Percentiles rank a stretch among this genome's conserved stretches.
Evolutionary conservation across 1,284 basidiomycete genomes (phyloP).

Genomic region (Fistulinella cinereoalba): DNA sequence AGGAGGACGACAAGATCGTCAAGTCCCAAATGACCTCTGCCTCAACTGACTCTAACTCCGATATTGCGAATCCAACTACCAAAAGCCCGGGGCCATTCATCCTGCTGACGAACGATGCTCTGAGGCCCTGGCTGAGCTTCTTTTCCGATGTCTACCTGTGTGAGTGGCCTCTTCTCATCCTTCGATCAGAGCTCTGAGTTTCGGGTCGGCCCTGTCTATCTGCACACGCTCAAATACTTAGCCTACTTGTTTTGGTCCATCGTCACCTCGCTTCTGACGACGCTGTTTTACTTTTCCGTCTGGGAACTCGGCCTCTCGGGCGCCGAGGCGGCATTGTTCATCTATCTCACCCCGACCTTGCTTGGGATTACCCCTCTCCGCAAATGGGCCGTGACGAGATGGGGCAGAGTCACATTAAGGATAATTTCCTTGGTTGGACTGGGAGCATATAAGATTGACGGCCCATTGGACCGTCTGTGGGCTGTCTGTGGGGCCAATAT

Average conservation of each 20-base stretch:
- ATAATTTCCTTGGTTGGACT: constrained; percentile 57
- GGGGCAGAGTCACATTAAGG: constrained; percentile 49
- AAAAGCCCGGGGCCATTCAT: neutral
- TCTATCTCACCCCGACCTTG: constrained; percentile 64
- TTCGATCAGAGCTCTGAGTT: constrained; percentile 40
- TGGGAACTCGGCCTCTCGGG: constrained; percentile 85
- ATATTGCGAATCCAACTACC: neutral
- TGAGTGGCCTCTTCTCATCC: constrained; percentile 31
- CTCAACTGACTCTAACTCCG: neutral
- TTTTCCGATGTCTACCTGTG: constrained; percentile 54
- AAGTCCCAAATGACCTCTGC: neutral
- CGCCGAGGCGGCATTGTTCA: constrained; percentile 68
- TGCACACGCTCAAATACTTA: constrained; percentile 30
- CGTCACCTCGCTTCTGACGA: constrained; percentile 78
- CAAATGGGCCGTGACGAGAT: constrained; percentile 44
- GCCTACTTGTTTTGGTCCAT: constrained; percentile 88
- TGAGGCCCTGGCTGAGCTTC: constrained; percentile 39
- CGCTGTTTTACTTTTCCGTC: constrained; percentile 90
- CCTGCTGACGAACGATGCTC: neutral
- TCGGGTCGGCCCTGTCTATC: constrained; percentile 30
- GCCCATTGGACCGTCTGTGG: constrained; percentile 55
- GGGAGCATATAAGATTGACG: constrained; percentile 55
- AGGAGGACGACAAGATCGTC: constrained; percentile 3
- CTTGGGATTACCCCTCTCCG: constrained; percentile 48
- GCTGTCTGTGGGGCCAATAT: constrained; percentile 57